Evolutionary conservation across 768 basidiomycete species (phyloP).

Genomic region (Bullera alba): DNA sequence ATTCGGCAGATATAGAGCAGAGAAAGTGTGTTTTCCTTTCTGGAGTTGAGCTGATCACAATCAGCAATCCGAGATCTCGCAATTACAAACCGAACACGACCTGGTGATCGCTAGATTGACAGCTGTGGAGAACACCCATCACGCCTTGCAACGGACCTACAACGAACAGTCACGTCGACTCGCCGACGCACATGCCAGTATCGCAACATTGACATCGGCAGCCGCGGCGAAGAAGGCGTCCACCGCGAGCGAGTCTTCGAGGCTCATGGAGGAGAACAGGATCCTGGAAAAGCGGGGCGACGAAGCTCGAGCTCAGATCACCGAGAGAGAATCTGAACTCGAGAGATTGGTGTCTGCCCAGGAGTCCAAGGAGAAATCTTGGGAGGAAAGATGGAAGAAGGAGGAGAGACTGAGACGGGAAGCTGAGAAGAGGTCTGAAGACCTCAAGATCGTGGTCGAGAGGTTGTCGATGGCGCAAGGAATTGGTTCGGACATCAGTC

Average conservation of each 20-base stretch:
- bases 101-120: constrained; percentile 61
- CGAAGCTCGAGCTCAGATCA: constrained; percentile 73
- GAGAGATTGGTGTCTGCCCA: constrained; percentile 64
- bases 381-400: constrained; percentile 65
- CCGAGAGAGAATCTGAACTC: constrained; percentile 75
- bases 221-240: constrained; percentile 78
- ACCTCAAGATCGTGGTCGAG: constrained; percentile 55
- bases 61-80: constrained; percentile 57
- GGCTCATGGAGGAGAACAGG: constrained; percentile 64
- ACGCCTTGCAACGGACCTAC: constrained; percentile 66
- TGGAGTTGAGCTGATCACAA: not conserved
- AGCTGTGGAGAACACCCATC: constrained; percentile 62
- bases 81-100: constrained; percentile 71
- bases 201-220: constrained; percentile 67
- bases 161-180: constrained; percentile 66
- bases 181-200: constrained; percentile 65
- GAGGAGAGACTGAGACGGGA: constrained; percentile 62
- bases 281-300: constrained; percentile 85
- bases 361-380: constrained; percentile 59
- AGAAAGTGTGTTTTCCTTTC: constrained; percentile 50
- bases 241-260: constrained; percentile 68
- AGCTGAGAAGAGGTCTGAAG: constrained; percentile 65
- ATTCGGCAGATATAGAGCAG: constrained; percentile 71
- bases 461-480: constrained; percentile 39
- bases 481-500: constrained; percentile 64